Base-by-base conservation (phyloP, 2,329 filamentous ascomycete genomes). In the Phoma sp. region DNA sequence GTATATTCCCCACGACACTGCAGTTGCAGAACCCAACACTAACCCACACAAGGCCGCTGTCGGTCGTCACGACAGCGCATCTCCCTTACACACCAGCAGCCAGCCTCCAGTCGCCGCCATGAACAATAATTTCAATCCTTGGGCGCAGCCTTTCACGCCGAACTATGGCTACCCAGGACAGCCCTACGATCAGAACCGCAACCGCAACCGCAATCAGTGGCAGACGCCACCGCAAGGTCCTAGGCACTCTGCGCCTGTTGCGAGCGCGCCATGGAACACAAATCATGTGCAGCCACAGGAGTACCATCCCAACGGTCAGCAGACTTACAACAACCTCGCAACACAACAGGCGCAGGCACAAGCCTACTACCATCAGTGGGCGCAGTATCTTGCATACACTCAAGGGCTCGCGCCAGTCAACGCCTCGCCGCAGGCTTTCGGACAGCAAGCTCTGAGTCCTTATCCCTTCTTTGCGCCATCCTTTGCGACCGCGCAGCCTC, bases 1-100 rank as follows among this genome's bases (percentile, higher is more conserved):
- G 67, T 70, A 70, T 61, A 61, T 57, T 47, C 60, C 60, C 67
- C 65, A 66, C 61, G 59, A 59, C 57, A 22, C 59, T 59, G 56
- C 57, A 46, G 58, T 63, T 59, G 55, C 59, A 63, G 61, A 59
- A 54, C 58, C 63, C 55, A 53, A 48, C 63, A 64, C 66, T 70
- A 64, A 70, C 65, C 59, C 57, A 36, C 43, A 21, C 60, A 61
- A 67, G 63, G 61, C 63, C 57, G 59, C 57, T 54, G 49, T 46
- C 59, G 61, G 64, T 64, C 64, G 52, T 61, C 49, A 55, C 49
- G 55, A 67, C 54, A 62, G 60, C 53, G 58, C 45, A 47, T 49
- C 50, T 39, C 43, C 43, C 6, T 49, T 54, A 49, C 57, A 51
- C 24, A 33, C 48, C 44, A 35, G 51, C 53, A 38, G 35, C 31